Conservation (phyloP, 2,329 filamentous ascomycete genomes). For the Diaporthe citriasiana region DNA sequence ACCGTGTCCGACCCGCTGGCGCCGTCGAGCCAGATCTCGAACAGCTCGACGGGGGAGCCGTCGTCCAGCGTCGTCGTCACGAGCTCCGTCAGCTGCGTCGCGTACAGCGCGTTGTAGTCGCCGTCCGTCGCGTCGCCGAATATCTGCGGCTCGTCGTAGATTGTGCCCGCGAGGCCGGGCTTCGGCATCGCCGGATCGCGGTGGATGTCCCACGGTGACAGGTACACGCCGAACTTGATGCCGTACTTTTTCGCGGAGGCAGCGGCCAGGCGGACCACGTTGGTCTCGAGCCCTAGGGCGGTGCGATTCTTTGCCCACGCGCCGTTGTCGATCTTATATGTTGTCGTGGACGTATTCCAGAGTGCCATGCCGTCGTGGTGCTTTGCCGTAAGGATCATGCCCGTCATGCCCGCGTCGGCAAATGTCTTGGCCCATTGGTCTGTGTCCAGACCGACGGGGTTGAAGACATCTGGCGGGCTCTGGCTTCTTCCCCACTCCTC, state of each 20-base stretch:
- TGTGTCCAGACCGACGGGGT: constrained; percentile 47
- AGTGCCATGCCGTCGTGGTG: constrained; percentile 55
- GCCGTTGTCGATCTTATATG: constrained; percentile 52
- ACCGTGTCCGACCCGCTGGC: constrained; percentile 50
- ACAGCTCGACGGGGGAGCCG: constrained; percentile 45
- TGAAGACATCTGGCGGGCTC: constrained; percentile 48
- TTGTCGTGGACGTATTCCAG: constrained; percentile 52
- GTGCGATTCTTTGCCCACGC: constrained; percentile 50
- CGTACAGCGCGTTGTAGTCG: constrained; percentile 53
- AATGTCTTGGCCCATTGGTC: constrained; percentile 50
- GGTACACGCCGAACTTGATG: constrained; percentile 53
- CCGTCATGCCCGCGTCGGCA: constrained; percentile 50
- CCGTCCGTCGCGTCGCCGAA: constrained; percentile 50
- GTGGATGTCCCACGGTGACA: constrained; percentile 55
- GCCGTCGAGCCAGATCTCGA: constrained; percentile 53
- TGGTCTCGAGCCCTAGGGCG: constrained; percentile 47
- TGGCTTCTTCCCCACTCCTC: constrained; percentile 50
- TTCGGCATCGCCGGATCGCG: constrained; percentile 55
- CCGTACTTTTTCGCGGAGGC: constrained; percentile 50
- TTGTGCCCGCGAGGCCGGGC: constrained; percentile 47
- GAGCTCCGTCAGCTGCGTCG: constrained; percentile 48
- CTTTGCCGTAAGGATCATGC: constrained; percentile 55
- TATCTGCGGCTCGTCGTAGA: constrained; percentile 53
- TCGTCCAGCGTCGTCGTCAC: constrained; percentile 45
- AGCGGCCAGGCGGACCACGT: constrained; percentile 52